Base-by-base conservation (phyloP, 164 flowering plant species). In the Aristolochia contorta region DNA sequence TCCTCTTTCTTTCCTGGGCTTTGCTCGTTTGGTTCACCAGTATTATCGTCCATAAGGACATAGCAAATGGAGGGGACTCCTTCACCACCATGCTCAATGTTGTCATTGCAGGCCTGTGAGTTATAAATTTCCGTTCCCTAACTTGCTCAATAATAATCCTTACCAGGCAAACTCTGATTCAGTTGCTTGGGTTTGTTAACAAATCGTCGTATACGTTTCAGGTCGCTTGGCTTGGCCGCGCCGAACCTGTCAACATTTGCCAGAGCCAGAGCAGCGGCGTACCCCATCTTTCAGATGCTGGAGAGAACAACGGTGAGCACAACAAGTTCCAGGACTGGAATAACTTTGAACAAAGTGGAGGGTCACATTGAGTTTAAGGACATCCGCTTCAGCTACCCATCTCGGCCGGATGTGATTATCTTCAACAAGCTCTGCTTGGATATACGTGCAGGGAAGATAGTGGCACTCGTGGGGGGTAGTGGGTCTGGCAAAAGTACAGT, bases 1-100 rank as follows among this genome's bases (percentile, higher is more conserved):
- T 82, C 0, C 84, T 94, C 59, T 94, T 94, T 65, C 77, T 80
- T 45, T 94, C 97, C n/a, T 94, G 97, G 97, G 77, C 99, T 10
- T 69, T 94, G 79, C 95, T 94, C 23, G 88, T 91, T 22, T 94
- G 99, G 99, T 94, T 71, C 71, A 84, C 89, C 22, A 87, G 99
- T 78, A 60, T 88, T 23, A 74, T 86, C 46, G 97, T 94, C 54
- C 99, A 91, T 58, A 91, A 90, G 73, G 14, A 55, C 24, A 88
- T 91, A 45, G 86, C 99, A 12, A 87, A 86, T 72, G 99, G 99
- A 0, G 99, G 96, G 15, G 91, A 86, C 3, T 82, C 99, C n/a
- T 90, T 94, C 83, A 91, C 99, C 54, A 94, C 99, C 70, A 94
- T 94, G 99, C 93, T 91, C 74, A 90, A 88, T 69, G 99, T 94